These are phyloP conservation scores for Mariannaea sp. DNA, from an alignment of 2,329 filamentous ascomycete species.

Conservation along the genomic window DNA sequence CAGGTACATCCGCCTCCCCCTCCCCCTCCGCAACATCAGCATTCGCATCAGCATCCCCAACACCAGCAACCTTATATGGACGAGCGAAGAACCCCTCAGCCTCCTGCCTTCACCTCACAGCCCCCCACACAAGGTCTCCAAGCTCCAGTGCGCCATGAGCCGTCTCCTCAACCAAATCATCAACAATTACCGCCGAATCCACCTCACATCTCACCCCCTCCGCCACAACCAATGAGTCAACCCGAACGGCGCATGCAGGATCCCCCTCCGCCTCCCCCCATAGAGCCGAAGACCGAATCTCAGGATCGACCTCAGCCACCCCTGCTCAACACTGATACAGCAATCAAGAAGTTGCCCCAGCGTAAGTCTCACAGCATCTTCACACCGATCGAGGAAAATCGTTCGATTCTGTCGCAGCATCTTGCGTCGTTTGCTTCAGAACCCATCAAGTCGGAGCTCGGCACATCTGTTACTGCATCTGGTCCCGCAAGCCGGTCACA, in stretches of 20 bases:
- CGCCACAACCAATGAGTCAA: slow-evolving; percentile 49
- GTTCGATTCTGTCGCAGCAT: slow-evolving; percentile 86
- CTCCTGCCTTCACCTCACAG: slow-evolving; percentile 67
- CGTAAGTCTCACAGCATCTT: slow-evolving; percentile 92
- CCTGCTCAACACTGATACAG: slow-evolving; percentile 55
- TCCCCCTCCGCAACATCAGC: slow-evolving; percentile 45
- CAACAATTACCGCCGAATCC: slow-evolving; percentile 55
- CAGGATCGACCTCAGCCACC: slow-evolving; percentile 53
- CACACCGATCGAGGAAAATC: slow-evolving; percentile 92
- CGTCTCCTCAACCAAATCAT: slow-evolving; percentile 63
- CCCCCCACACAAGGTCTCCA: slow-evolving; percentile 55
- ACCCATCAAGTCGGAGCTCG: slow-evolving; percentile 45
- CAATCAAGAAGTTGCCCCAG: slow-evolving; percentile 68
- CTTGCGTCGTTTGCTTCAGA: slow-evolving; percentile 70
- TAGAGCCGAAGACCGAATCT: slow-evolving; percentile 56
- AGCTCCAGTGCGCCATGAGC: slow-evolving; percentile 55
- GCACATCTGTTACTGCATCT: slow-evolving; percentile 35
- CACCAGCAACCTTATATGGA: slow-evolving; percentile 69
- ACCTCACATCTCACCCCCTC: slow-evolving; percentile 58
- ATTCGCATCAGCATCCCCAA: too few relatives aligned
- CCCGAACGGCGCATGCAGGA: slow-evolving; percentile 52
- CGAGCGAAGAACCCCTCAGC: slow-evolving; percentile 75
- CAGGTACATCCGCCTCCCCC: slow-evolving; percentile 15
- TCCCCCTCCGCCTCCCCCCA: slow-evolving; percentile 57
- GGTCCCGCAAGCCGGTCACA: slow-evolving; percentile 55